Conservation (phyloP, 2,329 filamentous ascomycete genomes). For the Pestalotiopsis sp. region DNA sequence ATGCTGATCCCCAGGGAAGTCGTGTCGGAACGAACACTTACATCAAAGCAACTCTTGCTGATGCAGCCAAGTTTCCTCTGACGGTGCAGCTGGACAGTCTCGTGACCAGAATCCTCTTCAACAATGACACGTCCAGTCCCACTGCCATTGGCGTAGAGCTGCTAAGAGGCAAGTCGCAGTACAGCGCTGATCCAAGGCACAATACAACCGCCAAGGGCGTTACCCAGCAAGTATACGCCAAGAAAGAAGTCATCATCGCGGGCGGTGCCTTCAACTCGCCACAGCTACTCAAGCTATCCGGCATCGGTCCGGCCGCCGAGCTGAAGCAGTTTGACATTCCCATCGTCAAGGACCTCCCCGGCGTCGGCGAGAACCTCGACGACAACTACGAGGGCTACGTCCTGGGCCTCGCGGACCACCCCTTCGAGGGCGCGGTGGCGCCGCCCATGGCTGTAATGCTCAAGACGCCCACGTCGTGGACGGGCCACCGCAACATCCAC, state of each 20-base stretch:
- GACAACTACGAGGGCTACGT: constrained; percentile 45
- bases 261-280: constrained; percentile 55
- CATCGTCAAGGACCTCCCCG: constrained; percentile 46
- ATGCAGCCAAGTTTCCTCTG: constrained; percentile 47
- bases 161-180: constrained; percentile 33
- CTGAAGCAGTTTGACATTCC: constrained; percentile 48
- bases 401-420: constrained; percentile 26
- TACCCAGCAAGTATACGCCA: constrained; percentile 26
- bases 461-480: constrained; percentile 29
- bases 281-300: constrained; percentile 54
- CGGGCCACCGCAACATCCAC: constrained; percentile 32
- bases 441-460: constrained; percentile 35
- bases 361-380: constrained; percentile 54
- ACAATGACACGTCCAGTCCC: constrained; percentile 24
- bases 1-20: constrained; percentile 28
- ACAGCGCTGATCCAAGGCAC: constrained; percentile 35
- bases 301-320: constrained; percentile 46
- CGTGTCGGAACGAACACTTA: constrained; percentile 49
- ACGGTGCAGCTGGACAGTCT: constrained; percentile 33
- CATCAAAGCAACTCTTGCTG: constrained; percentile 49
- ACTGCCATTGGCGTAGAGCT: constrained; percentile 31
- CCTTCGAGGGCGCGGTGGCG: constrained; percentile 26
- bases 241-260: constrained; percentile 50
- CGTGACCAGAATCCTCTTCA: constrained; percentile 30
- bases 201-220: constrained; percentile 33